Evolutionary conservation across 495 filamentous ascomycete genomes (phyloP).

Genomic region (Aspergillus ostianus): DNA sequence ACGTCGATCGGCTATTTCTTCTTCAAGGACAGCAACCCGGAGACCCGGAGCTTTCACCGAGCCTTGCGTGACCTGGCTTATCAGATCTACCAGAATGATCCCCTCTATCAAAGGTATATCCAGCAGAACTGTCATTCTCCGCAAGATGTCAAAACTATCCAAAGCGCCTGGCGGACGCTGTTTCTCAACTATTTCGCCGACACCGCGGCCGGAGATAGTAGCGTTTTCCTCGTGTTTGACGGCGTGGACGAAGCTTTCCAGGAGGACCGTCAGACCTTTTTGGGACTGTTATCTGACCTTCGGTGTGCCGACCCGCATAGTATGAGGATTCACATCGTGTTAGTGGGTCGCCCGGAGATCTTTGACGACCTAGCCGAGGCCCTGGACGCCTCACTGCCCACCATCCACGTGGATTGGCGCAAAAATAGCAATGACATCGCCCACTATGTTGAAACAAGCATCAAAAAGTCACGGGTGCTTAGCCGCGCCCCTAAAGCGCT

Average conservation of each 20-base stretch:
- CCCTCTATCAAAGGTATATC: slow-evolving; percentile 26
- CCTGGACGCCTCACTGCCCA: slow-evolving; percentile 22
- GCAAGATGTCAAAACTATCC: slow-evolving; percentile 23
- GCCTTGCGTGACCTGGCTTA: slow-evolving; percentile 31
- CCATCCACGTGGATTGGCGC: slow-evolving; percentile 28
- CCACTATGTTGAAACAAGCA: slow-evolving; percentile 27
- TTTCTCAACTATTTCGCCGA: slow-evolving; percentile 29
- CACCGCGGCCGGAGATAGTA: slow-evolving; percentile 15
- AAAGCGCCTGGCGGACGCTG: slow-evolving; percentile 30
- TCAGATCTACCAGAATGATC: slow-evolving; percentile 31
- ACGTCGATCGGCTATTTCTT: slow-evolving; percentile 32
- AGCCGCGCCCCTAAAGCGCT: slow-evolving; percentile 18
- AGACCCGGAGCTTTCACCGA: slow-evolving; percentile 26
- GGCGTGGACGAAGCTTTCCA: slow-evolving; percentile 33
- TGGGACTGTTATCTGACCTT: slow-evolving; percentile 20
- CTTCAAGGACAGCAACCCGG: slow-evolving; percentile 33
- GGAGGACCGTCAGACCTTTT: slow-evolving; percentile 22
- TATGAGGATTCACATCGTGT: slow-evolving; percentile 20
- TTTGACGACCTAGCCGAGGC: slow-evolving; percentile 23
- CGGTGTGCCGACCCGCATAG: neutral
- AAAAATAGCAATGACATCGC: slow-evolving; percentile 34
- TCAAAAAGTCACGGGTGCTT: slow-evolving; percentile 25
- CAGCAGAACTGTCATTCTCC: slow-evolving; percentile 13
- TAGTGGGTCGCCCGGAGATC: slow-evolving; percentile 32
- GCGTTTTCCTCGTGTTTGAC: slow-evolving; percentile 31